Evolutionary conservation across 164 flowering plant genomes (phyloP).

Genomic region (Euptelea pleiosperma): DNA sequence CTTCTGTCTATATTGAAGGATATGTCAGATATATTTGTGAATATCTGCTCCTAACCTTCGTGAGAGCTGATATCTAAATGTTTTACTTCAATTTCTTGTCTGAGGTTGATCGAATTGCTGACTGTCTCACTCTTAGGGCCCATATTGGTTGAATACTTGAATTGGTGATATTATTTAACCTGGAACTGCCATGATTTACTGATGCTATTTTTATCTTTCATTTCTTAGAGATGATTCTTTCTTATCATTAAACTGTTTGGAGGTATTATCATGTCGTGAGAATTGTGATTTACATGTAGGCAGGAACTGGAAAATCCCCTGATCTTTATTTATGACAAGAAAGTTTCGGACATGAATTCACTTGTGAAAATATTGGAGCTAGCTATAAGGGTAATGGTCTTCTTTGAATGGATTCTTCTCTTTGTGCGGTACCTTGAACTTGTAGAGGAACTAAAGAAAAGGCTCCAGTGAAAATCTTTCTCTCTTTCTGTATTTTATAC

Average conservation of each 20-base stretch:
- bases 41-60: background rate
- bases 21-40: too few species aligned
- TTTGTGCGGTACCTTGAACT: background rate
- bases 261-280: constrained; percentile 1
- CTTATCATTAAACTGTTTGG: background rate
- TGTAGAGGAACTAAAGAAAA: constrained; percentile 4
- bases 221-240: background rate
- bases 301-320: constrained; percentile 87
- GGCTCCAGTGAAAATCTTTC: background rate
- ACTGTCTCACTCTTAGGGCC: background rate
- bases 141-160: too few species aligned
- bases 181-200: background rate
- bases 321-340: constrained; percentile 79
- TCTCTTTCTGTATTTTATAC: constrained; percentile 8
- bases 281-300: constrained; percentile 19
- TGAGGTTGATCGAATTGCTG: background rate
- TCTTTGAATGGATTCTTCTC: background rate
- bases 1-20: too few species aligned
- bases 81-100: background rate
- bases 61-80: background rate
- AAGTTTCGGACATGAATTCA: constrained; percentile 55
- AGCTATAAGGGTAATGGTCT: constrained; percentile 45
- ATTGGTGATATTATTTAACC: background rate
- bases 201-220: background rate
- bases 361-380: constrained; percentile 66